Evolutionary conservation across 805 yeast species (phyloP).

Genomic region (Starmerella apis): DNA sequence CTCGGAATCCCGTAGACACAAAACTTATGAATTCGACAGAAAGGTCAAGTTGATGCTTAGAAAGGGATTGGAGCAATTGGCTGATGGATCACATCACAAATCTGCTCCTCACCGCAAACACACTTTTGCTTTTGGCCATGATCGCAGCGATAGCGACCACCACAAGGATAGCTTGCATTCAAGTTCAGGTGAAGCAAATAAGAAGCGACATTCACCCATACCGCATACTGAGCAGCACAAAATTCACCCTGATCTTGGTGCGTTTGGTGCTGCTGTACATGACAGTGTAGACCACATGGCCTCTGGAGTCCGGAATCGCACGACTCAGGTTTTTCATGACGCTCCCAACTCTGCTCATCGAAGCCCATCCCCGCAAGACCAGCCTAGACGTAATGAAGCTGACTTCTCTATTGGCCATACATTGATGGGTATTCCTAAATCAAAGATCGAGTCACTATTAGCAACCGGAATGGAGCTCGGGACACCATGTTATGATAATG

Average conservation of each 20-base stretch:
- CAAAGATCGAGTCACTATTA: constrained; percentile 12
- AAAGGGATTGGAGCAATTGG: constrained; percentile 4
- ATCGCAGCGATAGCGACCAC: neutral
- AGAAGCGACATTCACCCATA: neutral
- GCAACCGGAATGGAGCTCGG: constrained; percentile 18
- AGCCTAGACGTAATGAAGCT: neutral
- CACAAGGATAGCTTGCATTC: neutral
- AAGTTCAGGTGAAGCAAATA: neutral
- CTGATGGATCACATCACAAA: neutral
- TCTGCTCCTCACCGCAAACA: neutral
- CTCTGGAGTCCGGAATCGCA: neutral
- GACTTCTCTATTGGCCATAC: neutral
- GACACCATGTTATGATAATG: constrained; percentile 10
- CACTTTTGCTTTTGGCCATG: neutral
- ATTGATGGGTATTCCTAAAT: constrained; percentile 1
- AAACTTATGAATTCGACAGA: constrained; percentile 15
- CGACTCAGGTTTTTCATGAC: neutral
- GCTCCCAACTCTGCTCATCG: neutral
- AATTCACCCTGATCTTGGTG: neutral
- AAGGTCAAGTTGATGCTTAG: constrained; percentile 17
- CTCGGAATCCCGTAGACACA: constrained; percentile 10
- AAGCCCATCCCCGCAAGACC: neutral
- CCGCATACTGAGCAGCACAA: neutral
- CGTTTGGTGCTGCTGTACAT: neutral
- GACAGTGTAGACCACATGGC: neutral